Base-by-base conservation (phyloP, 805 yeast species). In the Yarrowia hollandica region DNA sequence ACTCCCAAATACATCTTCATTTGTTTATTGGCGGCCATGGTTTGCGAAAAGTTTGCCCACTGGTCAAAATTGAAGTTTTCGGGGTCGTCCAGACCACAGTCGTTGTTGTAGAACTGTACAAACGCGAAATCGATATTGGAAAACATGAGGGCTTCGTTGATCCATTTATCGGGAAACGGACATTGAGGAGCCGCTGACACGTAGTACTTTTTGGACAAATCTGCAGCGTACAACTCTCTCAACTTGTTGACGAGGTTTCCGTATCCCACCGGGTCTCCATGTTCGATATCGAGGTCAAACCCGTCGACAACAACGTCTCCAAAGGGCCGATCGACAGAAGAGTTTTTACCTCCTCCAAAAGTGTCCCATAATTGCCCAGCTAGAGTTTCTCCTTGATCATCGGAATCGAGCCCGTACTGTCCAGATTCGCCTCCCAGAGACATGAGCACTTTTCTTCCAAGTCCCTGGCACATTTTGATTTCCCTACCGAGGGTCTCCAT, bases 181-280 rank as follows among this genome's bases (percentile, higher is more conserved):
- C 97, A 91, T 75, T 90, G 96, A 18, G 97, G 97, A 63, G 97
- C 92, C 64, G 96, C 96, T 57, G 95, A 83, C 42, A 90, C 74
- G 70, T 85, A 88, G 74, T 84, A 88, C 25, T 72, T 66, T 72
- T 84, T 86, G 44, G 86, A 76, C 30, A 83, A 74, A 25, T 73
- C 76, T 63, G 44, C 34, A 37, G 76, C 72, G 60, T 71, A 78
- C 55, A 70, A 70, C 4, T 61, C 60, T 64, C 81, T 75, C 62
- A 84, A 66, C 64, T 78, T 75, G 38, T 71, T 75, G 12, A 82
- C 87, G 57, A 86, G 71, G 14, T 85, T 80, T 33, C 82, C 80
- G 67, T 85, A 86, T n/a, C 96, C 96, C 1, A 76, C 74, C 54
- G 79, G 77, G 60, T 77, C 71, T 62, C 77, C 77, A 68, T 82